Percentiles rank a stretch among this genome's conserved stretches.
Evolutionary conservation across 208 protist genomes (phyloP).

Genomic region (Trypanosoma cruzi): DNA sequence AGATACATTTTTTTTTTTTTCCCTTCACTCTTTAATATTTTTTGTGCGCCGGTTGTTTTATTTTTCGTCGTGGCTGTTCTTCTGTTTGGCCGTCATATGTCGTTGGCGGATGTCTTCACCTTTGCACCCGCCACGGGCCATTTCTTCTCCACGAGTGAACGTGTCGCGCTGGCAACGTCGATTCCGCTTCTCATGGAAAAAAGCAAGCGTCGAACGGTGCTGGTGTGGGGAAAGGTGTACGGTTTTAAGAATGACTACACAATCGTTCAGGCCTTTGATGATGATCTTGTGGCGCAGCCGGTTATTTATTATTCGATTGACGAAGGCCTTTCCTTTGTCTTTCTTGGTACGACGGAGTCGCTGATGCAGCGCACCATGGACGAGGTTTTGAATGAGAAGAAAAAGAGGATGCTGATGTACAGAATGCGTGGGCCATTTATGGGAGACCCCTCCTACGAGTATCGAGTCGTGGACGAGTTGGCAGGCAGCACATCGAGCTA

Average conservation of each 20-base stretch:
- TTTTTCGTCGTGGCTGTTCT: constrained; percentile 8
- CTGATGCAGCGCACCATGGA: constrained; percentile 41
- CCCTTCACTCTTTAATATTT: neutral
- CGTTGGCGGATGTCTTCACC: constrained; percentile 42
- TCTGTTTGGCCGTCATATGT: constrained; percentile 10
- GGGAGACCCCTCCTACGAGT: constrained; percentile 89
- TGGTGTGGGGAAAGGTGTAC: constrained; percentile 86
- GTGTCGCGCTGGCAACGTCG: constrained; percentile 68
- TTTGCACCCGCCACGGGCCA: constrained; percentile 62
- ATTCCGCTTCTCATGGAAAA: constrained; percentile 67
- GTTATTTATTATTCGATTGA: constrained; percentile 86
- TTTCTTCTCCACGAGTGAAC: constrained; percentile 73
- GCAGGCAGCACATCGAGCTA: constrained; percentile 35
- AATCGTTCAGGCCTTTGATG: constrained; percentile 75
- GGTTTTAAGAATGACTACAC: constrained; percentile 86
- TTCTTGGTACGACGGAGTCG: constrained; percentile 76
- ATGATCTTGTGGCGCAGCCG: constrained; percentile 73
- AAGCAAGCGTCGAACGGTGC: constrained; percentile 62
- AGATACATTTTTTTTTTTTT: neutral
- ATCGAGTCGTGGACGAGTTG: constrained; percentile 53
- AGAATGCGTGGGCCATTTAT: constrained; percentile 79
- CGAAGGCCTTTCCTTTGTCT: constrained; percentile 76
- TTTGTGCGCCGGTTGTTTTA: neutral
- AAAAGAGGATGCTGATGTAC: constrained; percentile 67
- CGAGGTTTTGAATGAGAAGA: constrained; percentile 43